Evolutionary conservation across 768 basidiomycete genomes (phyloP), one percentile per base, ranked within the genome.

Genomic region (Amanita pseudoporphyria): DNA sequence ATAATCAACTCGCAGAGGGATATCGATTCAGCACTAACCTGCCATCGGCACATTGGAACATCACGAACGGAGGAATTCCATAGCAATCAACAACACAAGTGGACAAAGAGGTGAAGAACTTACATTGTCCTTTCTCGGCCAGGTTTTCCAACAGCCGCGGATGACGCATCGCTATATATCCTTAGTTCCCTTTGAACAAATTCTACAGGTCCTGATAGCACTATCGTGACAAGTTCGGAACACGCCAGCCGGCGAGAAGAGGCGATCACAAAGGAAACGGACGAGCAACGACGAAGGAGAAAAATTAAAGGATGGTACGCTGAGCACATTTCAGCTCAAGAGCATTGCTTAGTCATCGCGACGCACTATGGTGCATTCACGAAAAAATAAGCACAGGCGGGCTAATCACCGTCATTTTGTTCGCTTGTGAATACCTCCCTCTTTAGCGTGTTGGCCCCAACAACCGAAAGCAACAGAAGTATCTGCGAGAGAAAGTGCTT

Each of bases 401-500:
- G n/a, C n/a, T n/a, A n/a, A n/a, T n/a, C n/a, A n/a, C n/a, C n/a
- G n/a, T n/a, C n/a, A n/a, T n/a, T n/a, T n/a, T n/a, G n/a, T n/a
- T n/a, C n/a, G n/a, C n/a, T n/a, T n/a, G n/a, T n/a, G n/a, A n/a
- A n/a, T n/a, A n/a, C n/a, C n/a, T n/a, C n/a, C n/a, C n/a, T n/a
- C n/a, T n/a, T n/a, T n/a, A n/a, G n/a, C n/a, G n/a, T n/a, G n/a
- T n/a, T n/a, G n/a, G n/a, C n/a, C n/a, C n/a, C n/a, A n/a, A n/a
- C n/a, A n/a, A n/a, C n/a, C n/a, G n/a, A n/a, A n/a, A n/a, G n/a
- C n/a, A n/a, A n/a, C n/a, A 18, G 60, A 73, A 0, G 78, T 68
- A 4, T 67, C 71, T 1, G 75, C 80, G 36, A 71, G 62, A 14
- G 67, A 64, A 51, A 98, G 73, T 22, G 92, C 96, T 18, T 80